phyloP scores from a whole-genome alignment of 768 basidiomycete species.

The Lactifluus hygrophoroides region DNA sequence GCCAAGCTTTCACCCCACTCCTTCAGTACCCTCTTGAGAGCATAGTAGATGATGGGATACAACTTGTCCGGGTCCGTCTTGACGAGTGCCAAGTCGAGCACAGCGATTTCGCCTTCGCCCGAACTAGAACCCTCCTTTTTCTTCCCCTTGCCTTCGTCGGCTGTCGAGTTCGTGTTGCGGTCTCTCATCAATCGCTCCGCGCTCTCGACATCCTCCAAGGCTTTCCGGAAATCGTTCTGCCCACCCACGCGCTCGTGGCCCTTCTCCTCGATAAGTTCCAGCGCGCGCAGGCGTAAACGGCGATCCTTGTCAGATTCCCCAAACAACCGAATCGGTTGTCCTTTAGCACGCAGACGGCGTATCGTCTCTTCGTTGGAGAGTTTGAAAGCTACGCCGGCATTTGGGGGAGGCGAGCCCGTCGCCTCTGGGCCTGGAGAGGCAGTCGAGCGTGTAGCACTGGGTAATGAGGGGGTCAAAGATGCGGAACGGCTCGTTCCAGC shows the following conservation, averaged over 20 bases:
- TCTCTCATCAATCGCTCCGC: conserved; percentile 58
- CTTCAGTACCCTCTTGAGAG: conserved; percentile 82
- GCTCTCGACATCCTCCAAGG: conserved; percentile 78
- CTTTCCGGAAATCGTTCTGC: conserved; percentile 93
- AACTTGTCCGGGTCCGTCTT: conserved; percentile 92
- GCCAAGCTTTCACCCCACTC: conserved; percentile 98
- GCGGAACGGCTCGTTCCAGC: conserved; percentile 4
- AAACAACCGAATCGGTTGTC: conserved; percentile 91
- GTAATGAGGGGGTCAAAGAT: conserved; percentile 22
- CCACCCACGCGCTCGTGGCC: conserved; percentile 72
- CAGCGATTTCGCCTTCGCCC: conserved; percentile 34
- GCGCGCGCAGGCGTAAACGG: conserved; percentile 76
- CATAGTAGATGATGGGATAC: conserved; percentile 95
- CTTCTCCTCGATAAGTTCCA: conserved; percentile 93
- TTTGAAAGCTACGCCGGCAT: conserved; percentile 48
- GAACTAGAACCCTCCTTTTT: conserved; percentile 44
- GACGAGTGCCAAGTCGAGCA: conserved; percentile 68
- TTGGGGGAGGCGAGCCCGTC: conserved; percentile 27
- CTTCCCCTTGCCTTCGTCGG: conserved; percentile 45
- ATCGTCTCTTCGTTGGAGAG: conserved; percentile 91
- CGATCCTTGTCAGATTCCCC: conserved; percentile 94
- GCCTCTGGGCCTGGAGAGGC: conserved; percentile 37
- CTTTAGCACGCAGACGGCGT: conserved; percentile 80
- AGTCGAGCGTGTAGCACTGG: conserved; percentile 18
- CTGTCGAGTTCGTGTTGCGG: conserved; percentile 32